Evolutionary conservation across 352 stramenopile genomes (phyloP), one percentile per base, ranked within the genome.

Genomic region (Globisporangium parvum): DNA sequence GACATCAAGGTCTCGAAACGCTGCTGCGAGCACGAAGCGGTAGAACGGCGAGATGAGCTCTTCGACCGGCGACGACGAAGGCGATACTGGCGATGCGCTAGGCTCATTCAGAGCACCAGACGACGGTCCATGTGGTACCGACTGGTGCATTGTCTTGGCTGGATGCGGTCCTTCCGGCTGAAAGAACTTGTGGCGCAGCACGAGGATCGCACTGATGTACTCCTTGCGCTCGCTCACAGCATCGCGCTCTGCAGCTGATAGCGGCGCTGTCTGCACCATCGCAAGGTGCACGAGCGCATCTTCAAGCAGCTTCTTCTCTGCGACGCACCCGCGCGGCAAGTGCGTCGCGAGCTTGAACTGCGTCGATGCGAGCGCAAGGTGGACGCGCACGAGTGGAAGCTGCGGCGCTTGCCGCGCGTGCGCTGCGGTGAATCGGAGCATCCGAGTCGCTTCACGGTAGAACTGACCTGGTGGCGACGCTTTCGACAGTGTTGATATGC

Each of bases 271-370:
- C 20, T 44, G 52, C 17, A 42, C 63, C 17, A 60, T 35, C 6
- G 54, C 59, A 20, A 86, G 53, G 21, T 85, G 72, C 9, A 60
- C 33, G 24, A 80, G 47, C 4, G 67, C 54, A 24, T 79, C 66
- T 39, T 86, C 69, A 0, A 89, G 65, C 18, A 89, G 55, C 4
- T 73, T 58, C 18, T 75, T 85, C 47, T 85, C 75, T 14, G 64
- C 66, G 6, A 85, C 57, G 47, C 70, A 80, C 0, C 77, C 73
- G 45, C 66, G 65, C 6, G 77, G 73, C 1, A 89, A 46, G 15
- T 85, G 70, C 0, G 69, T 85, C 15, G 79, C 70, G 8, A 89
- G 46, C 42, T 85, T 87, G 52, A 89, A 89, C 45, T 85, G 59
- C 1, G 66, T 64, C 37, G 62, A 69, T 2, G 70, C 73, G 14